Base-by-base conservation (phyloP, 2,329 filamentous ascomycete genomes). In the Aspergillus cejpii region DNA sequence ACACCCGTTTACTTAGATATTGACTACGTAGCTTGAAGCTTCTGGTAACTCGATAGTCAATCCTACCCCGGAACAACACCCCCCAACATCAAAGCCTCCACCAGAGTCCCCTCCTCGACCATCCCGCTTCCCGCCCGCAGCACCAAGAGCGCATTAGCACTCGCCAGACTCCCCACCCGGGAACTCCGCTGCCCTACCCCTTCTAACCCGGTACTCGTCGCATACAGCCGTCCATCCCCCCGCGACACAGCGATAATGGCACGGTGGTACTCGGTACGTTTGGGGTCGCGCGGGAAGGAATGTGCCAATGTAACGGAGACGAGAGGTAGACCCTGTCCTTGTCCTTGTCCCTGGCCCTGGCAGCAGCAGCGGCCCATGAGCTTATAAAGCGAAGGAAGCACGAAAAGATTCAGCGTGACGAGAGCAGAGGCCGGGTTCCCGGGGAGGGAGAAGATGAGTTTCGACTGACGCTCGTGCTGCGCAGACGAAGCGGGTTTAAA, bases 381-480 rank as follows among this genome's bases (percentile, higher is more conserved):
- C 54, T 85, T 81, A 59, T 94, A 88, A 47, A 98, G 70, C 0
- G 86, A 82, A 0, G 92, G 92, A 8, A 98, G 74, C 6, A 97
- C 89, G 65, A 98, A 97, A 1, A 98, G 78, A 60, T 97, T 87
- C 58, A 94, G 88, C 0, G 91, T 94, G 7, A 97, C 92, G 2
- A 96, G 76, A 0, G 92, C 91, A 2, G 86, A 92, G 1, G 91
- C 92, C 0, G 92, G 92, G 63, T 98, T 98, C 0, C 92, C 92
- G 0, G 92, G 92, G 0, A 98, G 75, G 0, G 87, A 87, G 69
- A 98, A 98, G 53, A 98, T 80, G 46, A 84, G 76, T 61, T 86
- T 89, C 1, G 70, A 71, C 19, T 80, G 66, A 37, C 81, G 76
- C 31, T 78, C 71, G 49, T 78, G 77, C 47, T 79, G 73, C 5